phyloP scores from a whole-genome alignment of 306 rosid species.

The Prunus mume region DNA sequence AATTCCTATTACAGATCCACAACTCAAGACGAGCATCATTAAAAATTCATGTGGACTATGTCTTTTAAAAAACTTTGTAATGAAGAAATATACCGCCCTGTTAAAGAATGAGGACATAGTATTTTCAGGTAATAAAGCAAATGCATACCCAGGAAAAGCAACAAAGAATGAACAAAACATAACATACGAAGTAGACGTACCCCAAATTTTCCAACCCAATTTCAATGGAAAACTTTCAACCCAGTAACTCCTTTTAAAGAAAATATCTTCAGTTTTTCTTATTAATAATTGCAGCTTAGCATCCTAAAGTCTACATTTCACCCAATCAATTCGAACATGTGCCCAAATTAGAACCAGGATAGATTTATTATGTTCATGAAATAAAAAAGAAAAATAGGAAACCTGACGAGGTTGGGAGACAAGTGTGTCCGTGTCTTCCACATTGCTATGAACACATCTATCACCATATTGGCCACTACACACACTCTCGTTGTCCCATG shows the following conservation, averaged over 20 bases:
- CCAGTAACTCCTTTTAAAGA: not conserved
- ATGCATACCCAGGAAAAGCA: not conserved
- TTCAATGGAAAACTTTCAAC: not conserved
- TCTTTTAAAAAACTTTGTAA: not conserved
- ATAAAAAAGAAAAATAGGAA: not conserved
- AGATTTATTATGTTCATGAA: not conserved
- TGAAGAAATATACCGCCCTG: not conserved
- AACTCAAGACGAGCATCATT: not conserved
- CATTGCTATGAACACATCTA: slow-evolving; percentile 3
- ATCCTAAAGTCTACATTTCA: not conserved
- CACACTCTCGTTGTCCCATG: slow-evolving; percentile 23
- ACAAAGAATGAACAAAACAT: not conserved
- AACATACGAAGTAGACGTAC: not conserved
- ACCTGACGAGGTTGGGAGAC: slow-evolving; percentile 25
- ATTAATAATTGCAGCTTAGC: not conserved
- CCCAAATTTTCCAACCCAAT: not conserved
- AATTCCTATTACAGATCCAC: not conserved
- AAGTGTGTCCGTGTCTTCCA: slow-evolving; percentile 14
- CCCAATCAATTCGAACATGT: not conserved
- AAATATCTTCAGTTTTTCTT: not conserved
- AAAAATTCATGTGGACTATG: not conserved
- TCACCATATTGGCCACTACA: not conserved
- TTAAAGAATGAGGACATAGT: not conserved
- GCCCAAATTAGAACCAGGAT: not conserved
- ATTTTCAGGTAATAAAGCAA: not conserved